Evolutionary conservation across 495 filamentous ascomycete species (phyloP).

Genomic region (Hypoxylon perforatum): DNA sequence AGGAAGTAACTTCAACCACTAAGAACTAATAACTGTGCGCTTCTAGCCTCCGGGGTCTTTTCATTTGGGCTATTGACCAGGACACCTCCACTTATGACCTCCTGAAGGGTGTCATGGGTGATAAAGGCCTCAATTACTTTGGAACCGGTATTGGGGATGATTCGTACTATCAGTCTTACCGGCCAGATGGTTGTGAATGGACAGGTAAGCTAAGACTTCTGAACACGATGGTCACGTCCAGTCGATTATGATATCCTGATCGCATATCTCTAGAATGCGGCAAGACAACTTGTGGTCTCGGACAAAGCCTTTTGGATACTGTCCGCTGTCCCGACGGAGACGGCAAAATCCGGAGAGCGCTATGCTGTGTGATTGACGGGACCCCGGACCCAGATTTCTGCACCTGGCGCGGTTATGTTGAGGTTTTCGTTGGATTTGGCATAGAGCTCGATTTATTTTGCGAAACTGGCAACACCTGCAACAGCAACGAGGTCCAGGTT

Average conservation of each 20-base stretch:
- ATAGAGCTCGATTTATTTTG: not conserved
- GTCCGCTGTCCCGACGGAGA: not conserved
- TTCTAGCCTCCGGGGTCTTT: conserved; percentile 50
- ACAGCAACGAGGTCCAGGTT: not conserved
- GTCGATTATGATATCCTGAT: not conserved
- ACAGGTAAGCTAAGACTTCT: not conserved
- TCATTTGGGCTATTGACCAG: conserved; percentile 52
- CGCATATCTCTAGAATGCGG: not conserved
- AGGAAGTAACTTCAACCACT: not conserved
- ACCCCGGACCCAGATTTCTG: not conserved
- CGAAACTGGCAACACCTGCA: not conserved
- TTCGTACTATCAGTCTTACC: not conserved
- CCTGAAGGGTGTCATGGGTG: conserved; percentile 5
- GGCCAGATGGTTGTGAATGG: not conserved
- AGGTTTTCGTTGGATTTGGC: not conserved
- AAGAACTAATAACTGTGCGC: conserved; percentile 46
- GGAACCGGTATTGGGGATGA: not conserved
- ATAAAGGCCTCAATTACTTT: not conserved
- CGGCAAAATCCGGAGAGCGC: not conserved
- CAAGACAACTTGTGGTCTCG: not conserved
- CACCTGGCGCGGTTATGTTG: not conserved
- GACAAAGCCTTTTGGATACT: not conserved
- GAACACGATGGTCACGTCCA: not conserved
- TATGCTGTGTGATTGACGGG: not conserved
- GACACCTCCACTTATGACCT: conserved; percentile 23